A percentile compares a stretch with the other conserved stretches of the same genome.
Evolutionary conservation across 169 alveolate species (phyloP).

Genomic region (Eimeria mitis): DNA sequence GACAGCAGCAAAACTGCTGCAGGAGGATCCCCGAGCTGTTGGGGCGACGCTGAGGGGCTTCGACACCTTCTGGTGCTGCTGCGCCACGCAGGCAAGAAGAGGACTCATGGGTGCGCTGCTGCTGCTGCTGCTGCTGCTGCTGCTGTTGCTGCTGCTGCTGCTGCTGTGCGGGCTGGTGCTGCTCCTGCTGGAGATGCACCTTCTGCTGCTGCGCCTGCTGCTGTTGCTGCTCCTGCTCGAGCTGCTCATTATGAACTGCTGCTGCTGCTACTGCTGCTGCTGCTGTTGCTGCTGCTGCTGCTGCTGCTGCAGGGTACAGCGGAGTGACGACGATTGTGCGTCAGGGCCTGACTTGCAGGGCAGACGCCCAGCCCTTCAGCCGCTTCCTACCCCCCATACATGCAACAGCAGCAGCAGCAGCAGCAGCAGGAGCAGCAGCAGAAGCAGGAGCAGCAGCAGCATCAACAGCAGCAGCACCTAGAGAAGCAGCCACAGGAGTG

Average conservation of each 20-base stretch:
- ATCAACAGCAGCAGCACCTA: not conserved
- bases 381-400: conserved; percentile 2
- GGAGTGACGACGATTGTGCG: conserved; percentile 39
- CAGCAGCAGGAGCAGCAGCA: conserved; percentile 15
- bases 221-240: not conserved
- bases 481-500: not conserved
- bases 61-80: conserved; percentile 49
- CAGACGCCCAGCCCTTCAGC: conserved; percentile 57
- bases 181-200: not conserved
- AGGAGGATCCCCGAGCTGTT: not conserved
- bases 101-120: conserved; percentile 38
- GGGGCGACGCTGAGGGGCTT: conserved; percentile 11
- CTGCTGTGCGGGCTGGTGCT: not conserved
- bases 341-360: conserved; percentile 24
- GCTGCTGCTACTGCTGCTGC: conserved; percentile 23
- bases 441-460: not conserved
- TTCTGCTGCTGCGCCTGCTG: not conserved
- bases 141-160: conserved; percentile 39
- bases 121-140: conserved; percentile 54
- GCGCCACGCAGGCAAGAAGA: not conserved
- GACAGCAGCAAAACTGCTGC: not conserved
- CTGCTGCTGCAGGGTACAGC: conserved; percentile 51
- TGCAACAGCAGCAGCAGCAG: conserved; percentile 29
- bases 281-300: conserved; percentile 31
- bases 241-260: not conserved